Percentiles rank a stretch among this genome's conserved stretches.
Conservation (phyloP, 225 moss, liverwort and hornwort species). For the Rhytidiadelphus loreus region DNA sequence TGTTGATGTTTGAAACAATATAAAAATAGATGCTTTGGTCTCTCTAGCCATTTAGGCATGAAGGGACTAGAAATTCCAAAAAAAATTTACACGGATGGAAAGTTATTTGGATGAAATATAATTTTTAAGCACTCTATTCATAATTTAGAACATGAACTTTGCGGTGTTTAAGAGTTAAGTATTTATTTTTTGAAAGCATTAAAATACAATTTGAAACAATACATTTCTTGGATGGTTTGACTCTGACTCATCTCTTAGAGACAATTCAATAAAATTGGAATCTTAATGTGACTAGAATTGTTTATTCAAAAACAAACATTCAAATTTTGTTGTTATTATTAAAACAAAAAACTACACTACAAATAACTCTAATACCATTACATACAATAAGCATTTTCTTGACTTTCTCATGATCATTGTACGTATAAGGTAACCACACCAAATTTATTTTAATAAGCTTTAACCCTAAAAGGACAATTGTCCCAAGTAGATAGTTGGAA, state of each 20-base stretch:
- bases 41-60: no score
- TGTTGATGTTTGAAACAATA: background rate
- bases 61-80: background rate
- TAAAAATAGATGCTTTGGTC: background rate
- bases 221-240: accelerated
- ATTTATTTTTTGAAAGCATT: background rate
- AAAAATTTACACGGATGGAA: background rate
- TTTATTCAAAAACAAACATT: background rate
- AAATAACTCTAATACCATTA: background rate
- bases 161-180: background rate
- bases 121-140: background rate
- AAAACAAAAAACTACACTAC: background rate
- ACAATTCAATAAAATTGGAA: background rate
- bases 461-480: background rate
- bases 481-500: no score
- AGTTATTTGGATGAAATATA: background rate
- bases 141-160: background rate
- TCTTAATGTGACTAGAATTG: no score
- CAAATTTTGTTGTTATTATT: background rate
- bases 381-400: background rate
- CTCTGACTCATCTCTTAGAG: background rate
- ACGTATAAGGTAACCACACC: background rate
- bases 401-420: no score
- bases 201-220: background rate
- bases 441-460: background rate